Evolutionary conservation across 768 basidiomycete species (phyloP).

Genomic region (Porpolomopsis calyptriformis): DNA sequence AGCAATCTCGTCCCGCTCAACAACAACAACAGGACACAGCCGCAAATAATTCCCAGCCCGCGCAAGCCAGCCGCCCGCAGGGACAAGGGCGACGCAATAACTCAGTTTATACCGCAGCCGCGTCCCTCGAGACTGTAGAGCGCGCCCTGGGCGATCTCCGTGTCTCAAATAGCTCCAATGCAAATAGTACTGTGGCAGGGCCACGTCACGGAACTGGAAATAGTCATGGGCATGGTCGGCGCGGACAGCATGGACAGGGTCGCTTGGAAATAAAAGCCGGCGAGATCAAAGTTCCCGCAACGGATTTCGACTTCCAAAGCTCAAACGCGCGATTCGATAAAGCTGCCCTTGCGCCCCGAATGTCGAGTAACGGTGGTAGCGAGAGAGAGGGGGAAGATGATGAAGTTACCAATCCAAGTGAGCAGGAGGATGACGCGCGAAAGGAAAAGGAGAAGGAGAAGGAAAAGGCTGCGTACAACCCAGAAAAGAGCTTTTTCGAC

Average conservation of each 20-base stretch:
- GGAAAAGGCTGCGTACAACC: constrained; percentile 51
- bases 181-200: constrained; percentile 6
- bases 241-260: constrained; percentile 16
- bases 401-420: constrained; percentile 21
- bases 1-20: neutral
- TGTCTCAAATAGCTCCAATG: constrained; percentile 20
- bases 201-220: neutral
- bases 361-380: constrained; percentile 14
- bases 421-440: constrained; percentile 18
- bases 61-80: constrained; percentile 11
- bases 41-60: constrained; percentile 16
- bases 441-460: constrained; percentile 30
- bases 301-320: constrained; percentile 75
- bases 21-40: constrained; percentile 3
- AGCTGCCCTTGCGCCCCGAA: constrained; percentile 34
- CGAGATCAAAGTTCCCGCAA: constrained; percentile 56
- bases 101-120: constrained; percentile 60
- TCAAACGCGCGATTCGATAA: constrained; percentile 80
- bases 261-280: constrained; percentile 19
- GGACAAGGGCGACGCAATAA: constrained; percentile 27
- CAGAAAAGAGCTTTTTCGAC: constrained; percentile 74
- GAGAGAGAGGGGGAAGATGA: constrained; percentile 23
- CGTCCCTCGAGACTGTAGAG: constrained; percentile 60
- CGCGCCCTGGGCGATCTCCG: constrained; percentile 44
- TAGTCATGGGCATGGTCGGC: constrained; percentile 13